phyloP scores from a whole-genome alignment of 345 rosid genomes.

The Pseudoturritis turrita region DNA sequence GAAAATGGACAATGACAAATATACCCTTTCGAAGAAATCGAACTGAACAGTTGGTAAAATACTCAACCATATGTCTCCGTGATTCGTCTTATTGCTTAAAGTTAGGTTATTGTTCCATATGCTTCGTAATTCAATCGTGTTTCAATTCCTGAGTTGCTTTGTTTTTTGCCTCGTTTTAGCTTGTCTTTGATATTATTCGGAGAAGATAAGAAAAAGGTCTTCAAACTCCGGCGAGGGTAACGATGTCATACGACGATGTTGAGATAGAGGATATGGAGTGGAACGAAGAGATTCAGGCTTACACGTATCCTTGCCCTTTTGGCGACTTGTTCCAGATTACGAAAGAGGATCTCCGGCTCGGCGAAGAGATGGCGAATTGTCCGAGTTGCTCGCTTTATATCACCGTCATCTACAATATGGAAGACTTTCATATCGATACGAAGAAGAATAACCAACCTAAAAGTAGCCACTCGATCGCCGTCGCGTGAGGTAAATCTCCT shows the following conservation, averaged over 20 bases:
- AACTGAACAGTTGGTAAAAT: background rate
- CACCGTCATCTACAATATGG: slow-evolving; percentile 77
- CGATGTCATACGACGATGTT: slow-evolving; percentile 98
- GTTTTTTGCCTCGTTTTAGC: background rate
- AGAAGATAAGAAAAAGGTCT: background rate
- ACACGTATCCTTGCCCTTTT: slow-evolving; percentile 92
- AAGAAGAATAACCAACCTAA: slow-evolving; percentile 41
- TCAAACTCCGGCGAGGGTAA: slow-evolving; percentile 2
- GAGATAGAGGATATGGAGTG: slow-evolving; percentile 99
- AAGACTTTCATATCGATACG: slow-evolving; percentile 55
- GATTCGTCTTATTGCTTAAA: background rate
- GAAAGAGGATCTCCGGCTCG: slow-evolving; percentile 72
- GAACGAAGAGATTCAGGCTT: slow-evolving; percentile 73
- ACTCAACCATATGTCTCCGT: background rate
- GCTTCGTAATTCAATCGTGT: background rate
- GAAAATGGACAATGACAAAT: accelerated
- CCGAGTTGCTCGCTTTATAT: slow-evolving; percentile 94
- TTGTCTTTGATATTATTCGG: slow-evolving; percentile 15
- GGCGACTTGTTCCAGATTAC: slow-evolving; percentile 92
- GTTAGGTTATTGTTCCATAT: background rate
- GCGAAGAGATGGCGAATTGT: slow-evolving; percentile 85
- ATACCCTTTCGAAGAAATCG: background rate
- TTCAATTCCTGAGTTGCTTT: background rate
- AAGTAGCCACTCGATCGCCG: slow-evolving; percentile 47
- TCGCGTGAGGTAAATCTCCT: slow-evolving; percentile 39